Evolutionary conservation across 768 basidiomycete species (phyloP).

Genomic region (Lactarius indigo): DNA sequence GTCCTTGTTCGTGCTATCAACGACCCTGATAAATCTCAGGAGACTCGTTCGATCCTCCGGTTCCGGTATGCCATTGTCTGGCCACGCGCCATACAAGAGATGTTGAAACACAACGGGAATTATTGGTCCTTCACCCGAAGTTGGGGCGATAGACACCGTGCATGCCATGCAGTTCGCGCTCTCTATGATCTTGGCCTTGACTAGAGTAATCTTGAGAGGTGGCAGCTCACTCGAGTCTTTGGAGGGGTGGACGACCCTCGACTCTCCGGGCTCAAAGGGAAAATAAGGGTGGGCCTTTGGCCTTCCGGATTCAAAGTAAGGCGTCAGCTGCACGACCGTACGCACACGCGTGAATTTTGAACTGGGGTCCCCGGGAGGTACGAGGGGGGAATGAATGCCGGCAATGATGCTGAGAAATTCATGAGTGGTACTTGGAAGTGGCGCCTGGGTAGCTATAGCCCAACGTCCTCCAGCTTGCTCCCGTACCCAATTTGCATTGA

Average conservation of each 20-base stretch:
- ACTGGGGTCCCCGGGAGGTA: constrained; percentile 27
- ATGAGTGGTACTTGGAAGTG: constrained; percentile 64
- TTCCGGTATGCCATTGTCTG: constrained; percentile 79
- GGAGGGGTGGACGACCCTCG: constrained; percentile 44
- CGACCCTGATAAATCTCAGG: constrained; percentile 59
- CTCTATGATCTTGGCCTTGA: constrained; percentile 42
- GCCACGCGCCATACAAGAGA: constrained; percentile 74
- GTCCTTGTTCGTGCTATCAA: constrained; percentile 58
- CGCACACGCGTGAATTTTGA: constrained; percentile 46
- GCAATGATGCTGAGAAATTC: constrained; percentile 68
- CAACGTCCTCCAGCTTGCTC: constrained; percentile 68
- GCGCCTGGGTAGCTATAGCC: constrained; percentile 88
- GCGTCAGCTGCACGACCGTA: constrained; percentile 82
- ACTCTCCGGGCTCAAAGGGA: constrained; percentile 53
- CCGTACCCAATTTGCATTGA: constrained; percentile 85
- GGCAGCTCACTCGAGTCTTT: constrained; percentile 33
- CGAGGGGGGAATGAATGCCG: constrained; percentile 41
- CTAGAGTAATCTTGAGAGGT: constrained; percentile 56
- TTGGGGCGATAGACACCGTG: constrained; percentile 50
- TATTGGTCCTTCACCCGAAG: constrained; percentile 27
- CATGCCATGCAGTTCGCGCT: constrained; percentile 62
- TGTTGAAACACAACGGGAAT: constrained; percentile 57
- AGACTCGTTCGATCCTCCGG: constrained; percentile 56
- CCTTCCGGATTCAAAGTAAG: constrained; percentile 61
- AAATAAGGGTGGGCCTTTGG: constrained; percentile 80